Evolutionary conservation across 1,284 basidiomycete species (phyloP), one percentile per base, ranked within the genome.

Genomic region (Polyporus tsugae): DNA sequence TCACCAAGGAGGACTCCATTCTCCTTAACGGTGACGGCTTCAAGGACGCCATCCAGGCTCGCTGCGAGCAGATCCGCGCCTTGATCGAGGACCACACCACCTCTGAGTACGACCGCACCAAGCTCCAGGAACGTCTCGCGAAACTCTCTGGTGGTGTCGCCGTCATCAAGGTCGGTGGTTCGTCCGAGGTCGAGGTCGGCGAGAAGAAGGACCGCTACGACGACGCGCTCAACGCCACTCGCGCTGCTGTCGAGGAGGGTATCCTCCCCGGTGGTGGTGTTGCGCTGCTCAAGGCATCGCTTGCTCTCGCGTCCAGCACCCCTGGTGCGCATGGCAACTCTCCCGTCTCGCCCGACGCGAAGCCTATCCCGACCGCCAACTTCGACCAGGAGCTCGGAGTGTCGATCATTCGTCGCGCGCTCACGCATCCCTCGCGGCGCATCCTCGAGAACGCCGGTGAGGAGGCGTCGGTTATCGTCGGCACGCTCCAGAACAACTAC

Each of bases 151-250:
- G 97, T 67, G 97, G 97, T 85, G 97, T 99, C 64, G 97, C 97
- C 38, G 97, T 99, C 80, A 98, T 99, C 89, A 96, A 95, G 84
- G 97, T 99, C 74, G 97, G 97, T 70, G 97, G 97, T 57, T 86
- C 91, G 61, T 92, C 89, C 70, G 97, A 99, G 82, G 97, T 99
- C 68, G 97, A 99, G 84, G 97, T 99, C 72, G 89, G 97, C 19
- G 97, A 99, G 89, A 99, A 99, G 94, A 99, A 99, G 91, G 97
- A 99, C 82, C 89, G 97, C 63, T 99, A 98, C 81, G 97, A 99
- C 78, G 97, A 99, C 80, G 97, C 97, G 6, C 87, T 99, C 68
- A 98, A 98, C 81, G 96, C 96, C 22, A 99, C 97, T 6, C 94
- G 97, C 67, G 97, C 97, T 53, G 97, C 97, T 62, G 97, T 99